Evolutionary conservation across 2,329 filamentous ascomycete species (phyloP), one percentile per base, ranked within the genome.

Genomic region (Fusarium duplospermum): DNA sequence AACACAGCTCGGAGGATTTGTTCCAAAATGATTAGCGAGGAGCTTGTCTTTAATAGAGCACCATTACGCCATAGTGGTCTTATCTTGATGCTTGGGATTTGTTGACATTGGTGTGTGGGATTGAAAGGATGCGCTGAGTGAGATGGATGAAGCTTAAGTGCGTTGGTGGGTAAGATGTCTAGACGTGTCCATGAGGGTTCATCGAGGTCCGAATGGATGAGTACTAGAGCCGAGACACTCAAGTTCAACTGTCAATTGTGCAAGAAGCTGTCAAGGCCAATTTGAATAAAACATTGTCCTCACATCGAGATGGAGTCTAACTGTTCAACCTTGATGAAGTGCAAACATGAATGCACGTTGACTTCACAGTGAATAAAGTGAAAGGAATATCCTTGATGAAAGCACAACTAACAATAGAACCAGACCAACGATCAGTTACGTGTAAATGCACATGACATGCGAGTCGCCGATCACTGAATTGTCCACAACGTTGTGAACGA

Each of bases 41-140:
- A 18, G 22, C 22, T 33, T 29, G 58, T 45, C 27, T 42, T 31
- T 3, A 13, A n/a, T 45, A 31, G 10, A 52, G 10, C 10, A 36
- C n/a, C 6, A 50, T 50, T 62, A 62, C 42, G 59, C 31, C 59
- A 62, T 62, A 50, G 42, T 62, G 42, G 59, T 52, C 59, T 50
- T 62, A 36, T 62, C 5, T 50, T 9, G 6, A 29, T 14, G 9
- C 6, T 62, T 7, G 8, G 4, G 14, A 36, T 29, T 50, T 9
- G 11, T 27, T 8, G 16, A 13, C 31, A n/a, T 36, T 33, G 5
- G 31, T 33, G 31, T 13, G 40, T 24, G 8, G 29, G 58, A 20
- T 52, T 18, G n/a, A 4, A 16, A 62, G 59, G 40, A 47, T 42
- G 57, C 24, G 11, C 24, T 27, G 36, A 59, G 18, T 60, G 57